A percentile compares a stretch with the other conserved stretches of the same genome.
phyloP scores from a whole-genome alignment of 768 basidiomycete genomes.

The Amanita jacksonii region DNA sequence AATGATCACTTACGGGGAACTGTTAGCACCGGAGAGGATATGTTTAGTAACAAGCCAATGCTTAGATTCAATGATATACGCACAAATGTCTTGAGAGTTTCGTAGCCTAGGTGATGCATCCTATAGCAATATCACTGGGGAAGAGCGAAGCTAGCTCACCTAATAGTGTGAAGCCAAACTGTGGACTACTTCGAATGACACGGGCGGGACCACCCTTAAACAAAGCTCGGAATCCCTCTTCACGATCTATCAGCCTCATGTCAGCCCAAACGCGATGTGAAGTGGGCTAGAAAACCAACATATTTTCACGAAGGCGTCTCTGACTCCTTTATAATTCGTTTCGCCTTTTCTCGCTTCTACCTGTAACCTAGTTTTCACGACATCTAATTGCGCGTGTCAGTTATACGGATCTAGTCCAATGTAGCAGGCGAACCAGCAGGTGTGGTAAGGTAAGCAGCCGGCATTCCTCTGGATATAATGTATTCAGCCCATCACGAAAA shows the following conservation, averaged over 20 bases:
- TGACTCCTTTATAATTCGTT: slow-evolving; percentile 82
- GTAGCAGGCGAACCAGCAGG: slow-evolving; percentile 56
- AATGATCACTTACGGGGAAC: slow-evolving; percentile 36
- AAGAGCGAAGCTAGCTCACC: slow-evolving; percentile 22
- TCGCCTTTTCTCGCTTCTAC: slow-evolving; percentile 89
- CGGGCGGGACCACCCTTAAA: slow-evolving; percentile 92
- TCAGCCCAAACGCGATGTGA: background rate
- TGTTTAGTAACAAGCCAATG: slow-evolving; percentile 1
- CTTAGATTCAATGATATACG: slow-evolving; percentile 15
- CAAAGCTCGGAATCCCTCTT: slow-evolving; percentile 83
- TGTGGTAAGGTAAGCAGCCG: slow-evolving; percentile 89
- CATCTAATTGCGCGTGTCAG: slow-evolving; percentile 42
- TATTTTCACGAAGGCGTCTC: slow-evolving; percentile 87
- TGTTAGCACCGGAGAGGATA: slow-evolving; percentile 11
- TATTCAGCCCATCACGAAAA: slow-evolving; percentile 20
- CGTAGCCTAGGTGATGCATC: slow-evolving; percentile 25
- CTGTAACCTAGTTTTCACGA: slow-evolving; percentile 95
- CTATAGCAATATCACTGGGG: background rate
- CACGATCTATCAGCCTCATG: slow-evolving; percentile 50
- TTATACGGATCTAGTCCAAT: background rate
- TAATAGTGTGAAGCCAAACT: slow-evolving; percentile 91
- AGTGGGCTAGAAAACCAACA: slow-evolving; percentile 37
- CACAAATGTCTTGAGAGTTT: slow-evolving; percentile 36
- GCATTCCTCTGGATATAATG: slow-evolving; percentile 74
- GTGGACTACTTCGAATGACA: slow-evolving; percentile 78